Conservation (phyloP, 805 yeast species). For the Myxozyma melibiosi region DNA sequence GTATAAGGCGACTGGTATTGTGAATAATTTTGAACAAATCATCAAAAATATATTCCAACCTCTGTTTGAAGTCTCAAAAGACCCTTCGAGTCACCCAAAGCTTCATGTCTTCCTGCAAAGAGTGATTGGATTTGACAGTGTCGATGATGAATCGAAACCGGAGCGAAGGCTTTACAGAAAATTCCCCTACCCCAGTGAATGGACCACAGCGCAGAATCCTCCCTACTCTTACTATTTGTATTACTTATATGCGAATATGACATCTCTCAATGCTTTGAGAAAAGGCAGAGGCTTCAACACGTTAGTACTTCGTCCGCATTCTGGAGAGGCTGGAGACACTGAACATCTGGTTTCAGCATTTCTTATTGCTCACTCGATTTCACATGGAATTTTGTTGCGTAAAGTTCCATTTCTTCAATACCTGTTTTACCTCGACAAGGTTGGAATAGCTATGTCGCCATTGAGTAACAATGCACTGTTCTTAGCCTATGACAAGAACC, state of each 20-base stretch:
- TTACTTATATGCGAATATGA: constrained; percentile 82
- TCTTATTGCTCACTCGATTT: constrained; percentile 85
- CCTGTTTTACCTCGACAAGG: constrained; percentile 87
- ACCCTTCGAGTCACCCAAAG: constrained; percentile 90
- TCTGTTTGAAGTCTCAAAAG: constrained; percentile 80
- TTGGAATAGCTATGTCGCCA: constrained; percentile 98
- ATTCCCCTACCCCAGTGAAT: constrained; percentile 80
- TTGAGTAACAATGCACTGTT: constrained; percentile 94
- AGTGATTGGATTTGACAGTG: constrained; percentile 97
- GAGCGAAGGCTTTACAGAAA: constrained; percentile 82
- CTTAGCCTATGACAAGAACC: constrained; percentile 94
- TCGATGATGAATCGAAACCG: constrained; percentile 93
- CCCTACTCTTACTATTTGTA: constrained; percentile 97
- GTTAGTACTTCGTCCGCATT: constrained; percentile 93
- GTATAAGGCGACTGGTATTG: constrained; percentile 75
- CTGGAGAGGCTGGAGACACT: constrained; percentile 99
- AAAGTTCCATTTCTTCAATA: constrained; percentile 95
- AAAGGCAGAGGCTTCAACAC: constrained; percentile 75
- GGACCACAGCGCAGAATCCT: constrained; percentile 82
- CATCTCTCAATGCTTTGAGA: constrained; percentile 86
- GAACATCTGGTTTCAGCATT: constrained; percentile 92
- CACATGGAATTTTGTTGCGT: constrained; percentile 91
- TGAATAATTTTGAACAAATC: constrained; percentile 72
- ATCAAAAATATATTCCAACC: constrained; percentile 82
- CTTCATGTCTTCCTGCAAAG: constrained; percentile 84